phyloP scores from a whole-genome alignment of 805 yeast species.

The Zygoascus biomembranicola region DNA sequence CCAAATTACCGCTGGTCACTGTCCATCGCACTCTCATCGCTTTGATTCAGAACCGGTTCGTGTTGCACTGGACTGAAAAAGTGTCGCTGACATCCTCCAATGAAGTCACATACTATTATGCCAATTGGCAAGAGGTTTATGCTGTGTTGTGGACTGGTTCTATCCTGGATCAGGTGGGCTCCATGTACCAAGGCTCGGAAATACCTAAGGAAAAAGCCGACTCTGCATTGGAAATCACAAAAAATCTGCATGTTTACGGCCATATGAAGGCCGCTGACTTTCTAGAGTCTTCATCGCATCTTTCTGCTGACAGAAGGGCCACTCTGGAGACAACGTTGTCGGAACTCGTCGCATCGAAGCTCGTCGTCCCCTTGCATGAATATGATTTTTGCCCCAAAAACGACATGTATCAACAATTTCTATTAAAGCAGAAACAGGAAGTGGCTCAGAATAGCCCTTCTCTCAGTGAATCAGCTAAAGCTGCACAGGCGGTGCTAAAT shows the following conservation, averaged over 20 bases:
- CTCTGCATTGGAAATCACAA: conserved; percentile 44
- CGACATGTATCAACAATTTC: conserved; percentile 20
- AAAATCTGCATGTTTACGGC: conserved; percentile 63
- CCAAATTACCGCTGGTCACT: conserved; percentile 40
- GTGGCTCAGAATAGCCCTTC: conserved; percentile 7
- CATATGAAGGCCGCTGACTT: conserved; percentile 52
- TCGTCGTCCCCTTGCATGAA: conserved; percentile 41
- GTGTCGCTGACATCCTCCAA: not conserved
- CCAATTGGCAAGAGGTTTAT: conserved; percentile 56
- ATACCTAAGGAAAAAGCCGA: conserved; percentile 22
- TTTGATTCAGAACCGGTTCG: conserved; percentile 70
- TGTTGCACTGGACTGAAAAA: conserved; percentile 51
- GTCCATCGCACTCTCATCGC: conserved; percentile 66
- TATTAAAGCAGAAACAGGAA: conserved; percentile 14
- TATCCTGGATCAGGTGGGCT: conserved; percentile 41
- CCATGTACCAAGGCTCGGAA: conserved; percentile 6
- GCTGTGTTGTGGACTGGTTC: conserved; percentile 70
- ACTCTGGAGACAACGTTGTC: conserved; percentile 31
- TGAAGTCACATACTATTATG: conserved; percentile 37
- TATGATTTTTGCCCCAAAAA: conserved; percentile 29
- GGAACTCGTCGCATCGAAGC: conserved; percentile 40
- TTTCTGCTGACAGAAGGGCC: conserved; percentile 15
- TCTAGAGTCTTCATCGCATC: conserved; percentile 16
- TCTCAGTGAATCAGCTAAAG: conserved; percentile 47
- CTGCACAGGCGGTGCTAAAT: conserved; percentile 52